Base-by-base conservation (phyloP, 352 stramenopile genomes). In the Phytophthora constricta region DNA sequence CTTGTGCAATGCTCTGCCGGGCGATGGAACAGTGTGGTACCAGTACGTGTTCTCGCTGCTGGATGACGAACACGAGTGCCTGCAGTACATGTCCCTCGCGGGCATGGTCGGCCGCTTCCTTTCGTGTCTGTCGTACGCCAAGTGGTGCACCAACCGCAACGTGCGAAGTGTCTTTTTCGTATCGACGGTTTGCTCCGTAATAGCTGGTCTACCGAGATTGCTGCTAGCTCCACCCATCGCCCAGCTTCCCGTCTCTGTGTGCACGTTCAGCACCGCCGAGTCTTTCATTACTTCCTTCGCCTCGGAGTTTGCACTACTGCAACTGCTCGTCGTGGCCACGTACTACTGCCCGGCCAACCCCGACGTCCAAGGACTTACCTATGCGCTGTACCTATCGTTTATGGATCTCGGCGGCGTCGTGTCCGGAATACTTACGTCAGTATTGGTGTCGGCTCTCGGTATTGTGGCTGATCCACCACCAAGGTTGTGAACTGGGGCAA, bases 391-490 rank as follows among this genome's bases (percentile, higher is more conserved):
- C 62, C 67, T 95, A 37, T 93, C 85, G 13, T 92, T 92, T 59
- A 95, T 95, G 84, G 85, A 95, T 72, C 92, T 95, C 70, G 87
- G 87, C 16, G 87, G 85, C 25, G 84, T 93, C 25, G 58, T 92
- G 2, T 93, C 84, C 4, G 82, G 84, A 9, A 51, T 95, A 14
- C 62, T 91, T 13, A 85, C 77, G 14, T 87, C 87, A 9, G 39
- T 78, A 1, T 34, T 92, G 26, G 82, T 92, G 33, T 77, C 71
- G 14, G 51, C 67, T 16, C 52, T 95, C 8, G 87, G 85, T 0
- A 92, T 95, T 26, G 74, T 83, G 2, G 65, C 76, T 0, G 80
- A 95, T 45, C 66, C 82, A 54, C 67, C 11, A 89, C 86, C 8
- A 77, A 89, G 23, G 20, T 67, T 46, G 64, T 95, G 11, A 74